Evolutionary conservation across 2,329 filamentous ascomycete genomes (phyloP).

Genomic region (Dothistroma pini): DNA sequence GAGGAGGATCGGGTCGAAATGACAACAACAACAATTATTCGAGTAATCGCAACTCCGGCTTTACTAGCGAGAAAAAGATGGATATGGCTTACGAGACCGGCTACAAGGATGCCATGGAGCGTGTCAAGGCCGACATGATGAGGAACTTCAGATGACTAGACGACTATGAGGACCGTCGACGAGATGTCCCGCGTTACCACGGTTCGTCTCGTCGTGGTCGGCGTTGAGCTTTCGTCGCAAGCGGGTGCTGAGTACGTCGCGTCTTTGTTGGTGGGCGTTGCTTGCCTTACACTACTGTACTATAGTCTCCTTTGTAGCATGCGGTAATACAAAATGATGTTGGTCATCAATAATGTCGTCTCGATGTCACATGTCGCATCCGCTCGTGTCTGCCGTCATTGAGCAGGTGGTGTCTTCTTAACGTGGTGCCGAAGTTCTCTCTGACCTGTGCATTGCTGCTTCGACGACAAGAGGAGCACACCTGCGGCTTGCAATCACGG

Average conservation of each 20-base stretch:
- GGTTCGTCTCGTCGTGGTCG: neutral
- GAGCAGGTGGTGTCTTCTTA: neutral
- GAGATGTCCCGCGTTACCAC: neutral
- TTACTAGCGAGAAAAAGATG: constrained; percentile 23
- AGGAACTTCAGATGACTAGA: constrained; percentile 14
- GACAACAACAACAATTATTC: neutral
- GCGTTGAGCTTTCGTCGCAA: neutral
- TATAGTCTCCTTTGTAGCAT: neutral
- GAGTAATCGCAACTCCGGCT: constrained; percentile 11
- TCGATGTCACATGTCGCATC: neutral
- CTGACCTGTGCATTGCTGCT: no score
- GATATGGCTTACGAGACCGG: constrained; percentile 25
- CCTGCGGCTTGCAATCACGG: no score
- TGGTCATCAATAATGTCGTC: neutral
- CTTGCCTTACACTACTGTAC: neutral
- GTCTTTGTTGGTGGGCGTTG: neutral
- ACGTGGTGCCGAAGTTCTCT: neutral
- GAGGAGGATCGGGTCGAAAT: neutral
- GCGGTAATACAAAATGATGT: neutral
- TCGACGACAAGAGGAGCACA: no score
- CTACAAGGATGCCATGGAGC: constrained; percentile 26
- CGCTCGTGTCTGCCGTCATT: neutral
- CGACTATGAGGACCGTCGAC: neutral
- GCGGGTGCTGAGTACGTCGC: neutral
- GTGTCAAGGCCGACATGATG: constrained; percentile 25